Evolutionary conservation across 352 stramenopile species (phyloP), one percentile per base, ranked within the genome.

Genomic region (Chrysophaeum taylorii): DNA sequence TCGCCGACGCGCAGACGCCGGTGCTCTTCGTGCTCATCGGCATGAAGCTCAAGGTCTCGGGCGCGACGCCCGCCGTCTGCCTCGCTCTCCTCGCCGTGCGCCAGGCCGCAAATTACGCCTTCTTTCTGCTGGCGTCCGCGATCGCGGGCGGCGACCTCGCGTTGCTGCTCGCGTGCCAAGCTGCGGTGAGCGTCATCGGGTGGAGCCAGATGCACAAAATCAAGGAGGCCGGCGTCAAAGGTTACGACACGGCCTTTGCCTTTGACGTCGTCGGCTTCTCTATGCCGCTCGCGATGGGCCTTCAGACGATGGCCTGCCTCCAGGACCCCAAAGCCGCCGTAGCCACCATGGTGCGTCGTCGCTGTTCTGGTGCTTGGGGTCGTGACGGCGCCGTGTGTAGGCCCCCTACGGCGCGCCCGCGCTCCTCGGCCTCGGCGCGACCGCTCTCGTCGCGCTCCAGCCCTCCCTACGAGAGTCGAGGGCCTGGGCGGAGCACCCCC

Each of bases 201-300:
- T 66, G 57, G 57, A n/a, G 14, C 12, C 57, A 66, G 35, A 66
- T 66, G 12, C 2, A 1, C n/a, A 41, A 45, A 23, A 18, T n/a
- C 12, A 5, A 1, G 16, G 57, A 66, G 5, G 5, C 31, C 15
- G 57, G 57, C 57, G 27, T 62, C 50, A 18, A 7, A 18, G 36
- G 57, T 25, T 66, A 66, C 27, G 12, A 16, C n/a, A 1, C 27
- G 2, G 57, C 41, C 33, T 45, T 66, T 36, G 57, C 57, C 57
- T 66, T 66, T n/a, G 57, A 66, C 57, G 33, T 66, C 57, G 57
- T 66, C 36, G 57, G 57, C 36, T 66, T 38, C 36, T 27, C 33
- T 25, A 66, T 66, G 57, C 57, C 57, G 16, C 31, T 66, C 33
- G 18, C 57, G 14, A 66, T 66, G 57, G 31, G 1, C 33, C 57